These are phyloP conservation scores for Phyllosticta citribraziliensis DNA, from an alignment of 2,329 filamentous ascomycete species.

Conservation along the genomic window DNA sequence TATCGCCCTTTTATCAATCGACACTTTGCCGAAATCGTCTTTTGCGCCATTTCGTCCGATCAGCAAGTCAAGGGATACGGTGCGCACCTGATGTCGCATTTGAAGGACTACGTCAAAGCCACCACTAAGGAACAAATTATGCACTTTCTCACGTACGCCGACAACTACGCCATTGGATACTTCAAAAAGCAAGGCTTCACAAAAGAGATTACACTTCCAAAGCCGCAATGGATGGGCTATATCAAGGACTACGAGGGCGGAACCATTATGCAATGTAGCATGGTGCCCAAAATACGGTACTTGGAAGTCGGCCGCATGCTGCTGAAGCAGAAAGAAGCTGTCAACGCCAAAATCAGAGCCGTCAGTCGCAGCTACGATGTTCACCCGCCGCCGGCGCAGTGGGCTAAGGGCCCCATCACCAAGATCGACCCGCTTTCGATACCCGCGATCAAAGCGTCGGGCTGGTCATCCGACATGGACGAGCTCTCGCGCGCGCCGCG, in stretches of 20 bases:
- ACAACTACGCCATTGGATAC: slow-evolving; percentile 98
- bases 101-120: slow-evolving; percentile 97
- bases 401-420: slow-evolving; percentile 52
- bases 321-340: slow-evolving; percentile 91
- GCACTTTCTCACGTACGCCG: slow-evolving; percentile 97
- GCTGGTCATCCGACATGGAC: slow-evolving; percentile 98
- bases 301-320: slow-evolving; percentile 89
- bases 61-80: slow-evolving; percentile 99
- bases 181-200: slow-evolving; percentile 99
- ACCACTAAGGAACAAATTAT: slow-evolving; percentile 73
- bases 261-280: slow-evolving; percentile 98
- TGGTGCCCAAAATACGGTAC: slow-evolving; percentile 91
- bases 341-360: slow-evolving; percentile 87
- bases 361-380: slow-evolving; percentile 83
- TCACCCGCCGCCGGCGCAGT: slow-evolving; percentile 75
- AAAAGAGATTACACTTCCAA: slow-evolving; percentile 91
- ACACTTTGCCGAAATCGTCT: slow-evolving; percentile 95
- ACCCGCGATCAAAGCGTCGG: slow-evolving; percentile 76
- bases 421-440: slow-evolving; percentile 79
- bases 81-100: slow-evolving; percentile 92
- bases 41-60: slow-evolving; percentile 93
- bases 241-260: slow-evolving; percentile 99
- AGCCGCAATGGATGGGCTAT: slow-evolving; percentile 94
- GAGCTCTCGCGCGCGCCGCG: slow-evolving; percentile 88
- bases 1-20: slow-evolving; percentile 89